Evolutionary conservation across 2,329 filamentous ascomycete species (phyloP), one percentile per base, ranked within the genome.

Genomic region (Phyllosticta citribraziliensis): DNA sequence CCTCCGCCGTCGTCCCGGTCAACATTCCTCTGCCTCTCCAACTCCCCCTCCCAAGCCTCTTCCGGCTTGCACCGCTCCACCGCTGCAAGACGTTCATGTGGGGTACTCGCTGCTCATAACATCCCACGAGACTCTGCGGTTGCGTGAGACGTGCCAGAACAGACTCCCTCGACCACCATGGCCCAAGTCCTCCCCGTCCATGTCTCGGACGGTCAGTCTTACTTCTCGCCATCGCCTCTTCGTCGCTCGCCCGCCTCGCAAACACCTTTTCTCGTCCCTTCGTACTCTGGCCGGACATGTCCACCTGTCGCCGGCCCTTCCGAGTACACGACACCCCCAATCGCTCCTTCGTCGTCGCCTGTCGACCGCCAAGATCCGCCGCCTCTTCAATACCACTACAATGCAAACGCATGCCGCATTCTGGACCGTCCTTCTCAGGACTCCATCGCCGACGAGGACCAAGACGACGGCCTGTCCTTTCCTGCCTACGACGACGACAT

Each of bases 371-470:
- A 47, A n/a, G 40, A 47, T 17, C 51, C 58, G 33, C 53, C 52
- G 33, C 53, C 52, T 22, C 47, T 60, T 14, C 24, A 33, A 33
- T 56, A 53, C 12, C 54, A 56, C 66, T 20, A 72, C 71, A n/a
- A 66, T 22, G 64, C 65, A 56, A 65, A 67, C 54, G 66, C 71
- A 40, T 74, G 73, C 27, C 69, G 70, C 57, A 80, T 69, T 11
- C 52, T 24, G 20, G 54, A 57, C 61, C 79, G 80, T 4, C 86
- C 85, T 1, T 83, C 80, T 69, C 78, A 79, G 24, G 87, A 86
- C 2, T 88, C 85, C 2, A 82, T 85, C 4, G 80, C 82, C 47
- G 77, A 81, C 47, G 80, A 84, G 52, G 75, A 71, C 24, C 71
- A 66, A 8, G 65, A 65, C 58, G 73, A 69, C 54, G 73, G 72